Evolutionary conservation across 345 rosid species (phyloP).

Genomic region (Eucalyptus tenuipes): DNA sequence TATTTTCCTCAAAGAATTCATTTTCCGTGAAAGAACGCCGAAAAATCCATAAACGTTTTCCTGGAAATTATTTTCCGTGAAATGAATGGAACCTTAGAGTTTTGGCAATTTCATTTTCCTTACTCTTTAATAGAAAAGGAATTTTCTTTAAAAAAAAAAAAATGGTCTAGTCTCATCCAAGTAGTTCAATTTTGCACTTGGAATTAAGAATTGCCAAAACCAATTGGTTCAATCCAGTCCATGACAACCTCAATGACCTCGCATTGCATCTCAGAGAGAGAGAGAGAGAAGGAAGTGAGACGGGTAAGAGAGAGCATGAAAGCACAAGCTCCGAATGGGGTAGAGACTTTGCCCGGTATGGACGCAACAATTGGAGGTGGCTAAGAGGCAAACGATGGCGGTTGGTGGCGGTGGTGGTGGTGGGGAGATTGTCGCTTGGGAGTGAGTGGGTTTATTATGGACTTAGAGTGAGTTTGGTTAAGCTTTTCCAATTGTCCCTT

Average conservation of each 20-base stretch:
- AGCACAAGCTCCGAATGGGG: neutral
- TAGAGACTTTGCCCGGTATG: fast-evolving
- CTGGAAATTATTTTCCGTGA: fast-evolving
- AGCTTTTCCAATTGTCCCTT: too few species aligned
- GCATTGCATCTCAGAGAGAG: neutral
- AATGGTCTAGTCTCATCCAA: fast-evolving
- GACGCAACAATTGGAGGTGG: neutral
- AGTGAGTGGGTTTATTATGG: neutral
- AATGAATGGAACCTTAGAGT: fast-evolving
- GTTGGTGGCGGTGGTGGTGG: neutral
- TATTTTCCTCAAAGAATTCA: fast-evolving
- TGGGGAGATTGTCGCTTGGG: neutral
- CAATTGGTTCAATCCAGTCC: neutral
- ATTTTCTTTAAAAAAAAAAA: too few species aligned
- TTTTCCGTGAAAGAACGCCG: fast-evolving
- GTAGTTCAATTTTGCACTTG: too few species aligned
- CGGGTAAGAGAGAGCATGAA: neutral
- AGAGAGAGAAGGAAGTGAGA: too few species aligned
- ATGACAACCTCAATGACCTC: neutral
- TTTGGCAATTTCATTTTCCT: too few species aligned
- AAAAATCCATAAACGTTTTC: fast-evolving
- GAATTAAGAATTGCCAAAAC: too few species aligned
- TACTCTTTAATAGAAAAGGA: too few species aligned
- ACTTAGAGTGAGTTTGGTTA: too few species aligned
- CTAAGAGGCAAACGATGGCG: neutral